Base-by-base conservation (phyloP, 108 stramenopile species). In the Pelagomonas calceolata region DNA sequence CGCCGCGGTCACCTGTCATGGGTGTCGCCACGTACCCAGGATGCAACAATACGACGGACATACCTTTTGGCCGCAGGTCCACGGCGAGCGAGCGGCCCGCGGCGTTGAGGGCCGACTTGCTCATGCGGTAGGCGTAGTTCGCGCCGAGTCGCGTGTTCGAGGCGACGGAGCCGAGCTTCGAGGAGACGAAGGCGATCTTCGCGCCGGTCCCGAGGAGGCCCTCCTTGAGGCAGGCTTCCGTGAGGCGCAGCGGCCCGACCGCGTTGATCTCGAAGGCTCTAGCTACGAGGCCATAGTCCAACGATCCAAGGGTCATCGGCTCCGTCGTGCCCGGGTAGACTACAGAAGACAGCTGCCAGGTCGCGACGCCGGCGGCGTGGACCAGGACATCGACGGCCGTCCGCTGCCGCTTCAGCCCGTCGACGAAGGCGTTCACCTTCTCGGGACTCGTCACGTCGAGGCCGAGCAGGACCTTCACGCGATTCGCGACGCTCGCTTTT, bases 151-250 rank as follows among this genome's bases (percentile, higher is more conserved):
- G 9, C 21, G 71, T 34, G 66, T 71, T 71, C 30, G 37, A 36
- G 32, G 68, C 71, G 68, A 71, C 69, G 36, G 66, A 68, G 30
- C 71, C 71, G 68, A 71, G 68, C 71, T 71, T 71, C 18, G 71
- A 71, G 31, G 71, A 69, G 33, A 71, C 69, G 31, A 68, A 30
- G 36, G 32, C 68, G 16, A 71, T 66, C 33, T 71, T 71, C 21
- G 66, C 67, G 36, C 71, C 71, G 36, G 71, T 68, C 30, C 68
- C 18, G 29, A 71, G 66, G 30, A 71, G 67, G 31, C 37, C 36
- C 64, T 30, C 21, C 65, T 34, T 67, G 68, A 71, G 71, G 68
- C 68, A 36, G 33, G 71, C 36, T 21, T 29, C 65, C 36, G 71
- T 71, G 36, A 71, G 32, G 68, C 71, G 68, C 71, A 71, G 14